Evolutionary conservation across 2,329 filamentous ascomycete genomes (phyloP).

Genomic region (Macroventuria anomochaeta): DNA sequence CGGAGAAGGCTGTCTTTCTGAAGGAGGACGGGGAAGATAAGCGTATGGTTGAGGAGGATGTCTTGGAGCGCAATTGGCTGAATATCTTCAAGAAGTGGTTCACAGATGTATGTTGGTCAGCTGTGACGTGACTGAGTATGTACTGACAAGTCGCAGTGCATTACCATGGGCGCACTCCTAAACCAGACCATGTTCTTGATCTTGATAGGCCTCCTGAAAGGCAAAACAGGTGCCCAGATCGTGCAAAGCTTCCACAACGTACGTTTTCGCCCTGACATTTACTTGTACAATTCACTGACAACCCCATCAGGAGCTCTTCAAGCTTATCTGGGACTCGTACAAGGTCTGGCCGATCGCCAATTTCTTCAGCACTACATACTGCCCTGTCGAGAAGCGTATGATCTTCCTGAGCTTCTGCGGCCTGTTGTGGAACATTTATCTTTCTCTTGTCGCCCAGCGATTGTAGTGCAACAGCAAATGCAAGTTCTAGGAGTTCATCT

Average conservation of each 20-base stretch:
- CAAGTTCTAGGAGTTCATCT: background rate
- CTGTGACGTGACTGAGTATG: background rate
- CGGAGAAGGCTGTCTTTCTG: constrained; percentile 39
- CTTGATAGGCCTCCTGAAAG: constrained; percentile 62
- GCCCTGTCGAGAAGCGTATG: constrained; percentile 72
- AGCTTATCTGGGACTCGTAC: constrained; percentile 65
- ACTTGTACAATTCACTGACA: constrained; percentile 48
- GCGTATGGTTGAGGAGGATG: constrained; percentile 35
- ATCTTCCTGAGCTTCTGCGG: constrained; percentile 75
- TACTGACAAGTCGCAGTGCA: constrained; percentile 51
- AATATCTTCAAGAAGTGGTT: constrained; percentile 72
- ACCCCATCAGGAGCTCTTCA: constrained; percentile 36
- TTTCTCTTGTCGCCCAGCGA: constrained; percentile 66
- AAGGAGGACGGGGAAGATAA: constrained; percentile 39
- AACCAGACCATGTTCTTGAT: constrained; percentile 71
- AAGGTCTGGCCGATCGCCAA: constrained; percentile 77
- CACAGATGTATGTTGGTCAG: constrained; percentile 57
- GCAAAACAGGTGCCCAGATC: constrained; percentile 42
- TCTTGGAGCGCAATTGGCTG: constrained; percentile 48
- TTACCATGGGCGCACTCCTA: constrained; percentile 66
- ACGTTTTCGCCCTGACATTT: constrained; percentile 44
- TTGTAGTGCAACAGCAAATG: constrained; percentile 23
- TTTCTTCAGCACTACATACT: constrained; percentile 72
- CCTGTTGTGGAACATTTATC: constrained; percentile 75
- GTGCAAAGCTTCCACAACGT: constrained; percentile 44